A percentile compares a stretch with the other conserved stretches of the same genome.
Conservation (phyloP, 2,329 filamentous ascomycete genomes). For the Monilinia aucupariae region DNA sequence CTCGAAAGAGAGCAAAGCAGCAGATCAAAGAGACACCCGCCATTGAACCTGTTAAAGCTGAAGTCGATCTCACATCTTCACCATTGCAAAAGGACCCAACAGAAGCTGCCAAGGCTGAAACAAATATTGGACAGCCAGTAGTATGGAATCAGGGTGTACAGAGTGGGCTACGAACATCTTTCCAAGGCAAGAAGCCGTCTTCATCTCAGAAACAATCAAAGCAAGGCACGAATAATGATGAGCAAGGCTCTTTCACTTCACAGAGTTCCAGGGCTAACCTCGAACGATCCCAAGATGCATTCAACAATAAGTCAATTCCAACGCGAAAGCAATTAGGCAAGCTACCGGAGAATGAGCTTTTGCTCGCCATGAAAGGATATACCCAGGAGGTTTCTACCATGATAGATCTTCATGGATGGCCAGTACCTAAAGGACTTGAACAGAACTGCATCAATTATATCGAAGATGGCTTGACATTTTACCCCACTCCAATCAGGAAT, state of each 20-base stretch:
- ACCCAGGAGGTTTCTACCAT: neutral
- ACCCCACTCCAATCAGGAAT: neutral
- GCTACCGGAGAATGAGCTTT: neutral
- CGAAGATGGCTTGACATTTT: conserved; percentile 1
- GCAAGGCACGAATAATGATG: neutral
- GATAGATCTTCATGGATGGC: conserved; percentile 15
- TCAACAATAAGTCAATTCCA: neutral
- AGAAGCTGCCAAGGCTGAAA: neutral
- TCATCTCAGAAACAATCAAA: neutral
- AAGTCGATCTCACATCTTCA: conserved; percentile 2
- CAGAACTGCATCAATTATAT: neutral
- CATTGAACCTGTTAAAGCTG: neutral
- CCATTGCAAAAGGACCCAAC: neutral
- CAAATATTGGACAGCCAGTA: neutral
- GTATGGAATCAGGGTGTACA: conserved; percentile 42
- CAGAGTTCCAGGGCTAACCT: neutral
- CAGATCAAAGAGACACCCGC: neutral
- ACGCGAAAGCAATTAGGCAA: neutral
- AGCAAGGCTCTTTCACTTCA: neutral
- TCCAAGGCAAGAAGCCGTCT: conserved; percentile 29
- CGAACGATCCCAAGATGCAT: no score
- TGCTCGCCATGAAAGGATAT: neutral
- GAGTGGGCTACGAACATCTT: conserved; percentile 39
- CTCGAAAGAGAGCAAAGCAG: conserved; percentile 11
- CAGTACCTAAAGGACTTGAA: conserved; percentile 10